phyloP scores from a whole-genome alignment of 805 yeast species.

The Sungouiozyma ichnusensis region DNA sequence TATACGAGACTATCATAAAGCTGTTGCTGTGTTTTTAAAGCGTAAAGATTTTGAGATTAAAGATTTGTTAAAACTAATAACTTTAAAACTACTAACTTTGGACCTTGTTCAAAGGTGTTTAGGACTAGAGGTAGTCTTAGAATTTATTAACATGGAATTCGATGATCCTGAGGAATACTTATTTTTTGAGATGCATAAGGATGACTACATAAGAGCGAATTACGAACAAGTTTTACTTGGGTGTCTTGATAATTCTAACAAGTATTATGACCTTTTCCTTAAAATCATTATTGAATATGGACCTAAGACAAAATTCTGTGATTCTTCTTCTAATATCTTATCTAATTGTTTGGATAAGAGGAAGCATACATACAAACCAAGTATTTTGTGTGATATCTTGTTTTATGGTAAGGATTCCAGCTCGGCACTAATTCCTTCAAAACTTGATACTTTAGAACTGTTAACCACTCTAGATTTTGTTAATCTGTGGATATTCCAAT shows the following conservation, averaged over 20 bases:
- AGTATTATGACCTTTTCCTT: slow-evolving; percentile 11
- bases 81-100: slow-evolving; percentile 20
- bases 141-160: slow-evolving; percentile 6
- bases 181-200: slow-evolving; percentile 15
- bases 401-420: slow-evolving; percentile 8
- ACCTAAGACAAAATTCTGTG: slow-evolving; percentile 9
- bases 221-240: slow-evolving; percentile 11
- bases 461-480: slow-evolving; percentile 16
- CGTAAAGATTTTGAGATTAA: slow-evolving; percentile 17
- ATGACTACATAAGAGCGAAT: slow-evolving; percentile 16
- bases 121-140: slow-evolving; percentile 11
- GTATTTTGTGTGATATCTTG: slow-evolving; percentile 12
- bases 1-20: slow-evolving; percentile 22
- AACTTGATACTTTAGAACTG: neutral
- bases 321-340: slow-evolving; percentile 9
- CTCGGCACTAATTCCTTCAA: neutral
- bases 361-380: slow-evolving; percentile 1
- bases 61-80: slow-evolving; percentile 16
- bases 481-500: slow-evolving; percentile 26
- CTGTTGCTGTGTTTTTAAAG: slow-evolving; percentile 24
- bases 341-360: slow-evolving; percentile 8
- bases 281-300: slow-evolving; percentile 16
- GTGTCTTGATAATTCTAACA: slow-evolving; percentile 6
- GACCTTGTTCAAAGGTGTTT: slow-evolving; percentile 20
- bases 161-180: slow-evolving; percentile 7